These are phyloP conservation scores for Tephrocybe rancida DNA, from an alignment of 768 basidiomycete species.

Conservation along the genomic window DNA sequence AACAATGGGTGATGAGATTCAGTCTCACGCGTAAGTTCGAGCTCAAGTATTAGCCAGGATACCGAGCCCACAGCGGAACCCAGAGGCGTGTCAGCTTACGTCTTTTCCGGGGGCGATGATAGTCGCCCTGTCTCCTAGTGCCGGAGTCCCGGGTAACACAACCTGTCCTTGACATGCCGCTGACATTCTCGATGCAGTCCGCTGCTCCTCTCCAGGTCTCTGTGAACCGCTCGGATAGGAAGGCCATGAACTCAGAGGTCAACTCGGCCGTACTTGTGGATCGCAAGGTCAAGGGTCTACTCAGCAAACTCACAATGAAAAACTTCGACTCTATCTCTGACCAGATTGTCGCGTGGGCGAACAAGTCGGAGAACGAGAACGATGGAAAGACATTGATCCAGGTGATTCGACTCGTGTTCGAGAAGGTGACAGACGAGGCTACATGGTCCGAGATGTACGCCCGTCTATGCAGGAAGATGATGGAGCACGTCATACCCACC, in stretches of 20 bases:
- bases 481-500: constrained; percentile 87
- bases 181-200: constrained; percentile 65
- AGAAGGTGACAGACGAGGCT: constrained; percentile 96
- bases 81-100: too few species aligned
- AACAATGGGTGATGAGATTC: too few species aligned
- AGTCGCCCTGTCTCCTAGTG: too few species aligned
- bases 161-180: too few species aligned
- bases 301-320: constrained; percentile 97
- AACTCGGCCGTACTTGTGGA: constrained; percentile 88
- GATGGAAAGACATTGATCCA: constrained; percentile 94
- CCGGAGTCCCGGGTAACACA: too few species aligned
- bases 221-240: constrained; percentile 85
- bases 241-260: constrained; percentile 40
- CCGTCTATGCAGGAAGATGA: constrained; percentile 91
- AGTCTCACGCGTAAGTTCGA: too few species aligned
- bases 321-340: constrained; percentile 95
- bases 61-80: too few species aligned
- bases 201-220: constrained; percentile 76
- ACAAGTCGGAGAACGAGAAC: constrained; percentile 89
- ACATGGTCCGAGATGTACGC: constrained; percentile 99
- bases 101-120: too few species aligned
- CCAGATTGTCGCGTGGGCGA: constrained; percentile 95
- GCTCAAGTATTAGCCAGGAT: too few species aligned
- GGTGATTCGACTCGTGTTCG: constrained; percentile 95
- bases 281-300: constrained; percentile 86